Conservation (phyloP, 164 flowering plant species). For the Stephania japonica region DNA sequence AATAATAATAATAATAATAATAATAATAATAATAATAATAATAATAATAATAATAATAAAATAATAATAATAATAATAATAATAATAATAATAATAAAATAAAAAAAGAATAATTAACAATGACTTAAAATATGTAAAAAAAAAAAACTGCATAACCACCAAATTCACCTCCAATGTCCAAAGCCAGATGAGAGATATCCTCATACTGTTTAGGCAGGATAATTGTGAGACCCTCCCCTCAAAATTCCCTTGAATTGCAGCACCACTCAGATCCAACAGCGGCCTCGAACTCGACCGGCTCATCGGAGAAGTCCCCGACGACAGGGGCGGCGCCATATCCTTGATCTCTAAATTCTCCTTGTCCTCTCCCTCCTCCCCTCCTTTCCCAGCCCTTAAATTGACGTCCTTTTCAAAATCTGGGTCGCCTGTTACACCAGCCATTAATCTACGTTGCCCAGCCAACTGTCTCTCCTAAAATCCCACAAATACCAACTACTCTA, state of each 20-base stretch:
- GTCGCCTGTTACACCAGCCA: constrained; percentile 20
- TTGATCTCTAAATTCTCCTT: neutral
- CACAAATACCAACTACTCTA: too few species aligned
- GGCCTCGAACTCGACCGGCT: constrained; percentile 77
- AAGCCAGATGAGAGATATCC: constrained; percentile 84
- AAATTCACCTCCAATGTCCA: constrained; percentile 85
- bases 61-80: too few species aligned
- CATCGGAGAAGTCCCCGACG: constrained; percentile 40
- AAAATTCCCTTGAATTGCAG: constrained; percentile 83
- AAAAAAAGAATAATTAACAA: too few species aligned
- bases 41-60: too few species aligned
- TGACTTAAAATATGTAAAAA: neutral
- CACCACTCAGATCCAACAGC: constrained; percentile 82
- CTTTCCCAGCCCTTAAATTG: constrained; percentile 4
- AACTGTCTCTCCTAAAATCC: too few species aligned
- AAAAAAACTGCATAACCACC: neutral
- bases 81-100: too few species aligned
- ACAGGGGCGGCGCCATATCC: constrained; percentile 53
- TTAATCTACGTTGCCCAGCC: constrained; percentile 6
- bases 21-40: too few species aligned
- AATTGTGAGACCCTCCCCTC: constrained; percentile 83
- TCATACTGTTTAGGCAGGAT: constrained; percentile 92
- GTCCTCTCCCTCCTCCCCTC: constrained; percentile 21
- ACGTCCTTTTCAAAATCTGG: constrained; percentile 11
- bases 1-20: too few species aligned